A percentile compares a stretch with the other conserved stretches of the same genome.
Conservation (phyloP, 176 grass and related monocot species). For the Aegilops umbellulata region DNA sequence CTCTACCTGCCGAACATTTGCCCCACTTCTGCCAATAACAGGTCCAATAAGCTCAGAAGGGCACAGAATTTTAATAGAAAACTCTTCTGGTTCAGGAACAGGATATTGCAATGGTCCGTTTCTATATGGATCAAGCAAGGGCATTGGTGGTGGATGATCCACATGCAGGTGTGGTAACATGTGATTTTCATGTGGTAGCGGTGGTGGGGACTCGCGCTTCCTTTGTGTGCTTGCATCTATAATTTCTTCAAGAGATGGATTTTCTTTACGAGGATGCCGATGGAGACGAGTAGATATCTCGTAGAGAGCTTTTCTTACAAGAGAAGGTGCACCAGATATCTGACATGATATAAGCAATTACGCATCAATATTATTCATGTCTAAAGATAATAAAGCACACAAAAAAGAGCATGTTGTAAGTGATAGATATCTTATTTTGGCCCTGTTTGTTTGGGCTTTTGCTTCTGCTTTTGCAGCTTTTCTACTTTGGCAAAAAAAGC, state of each 20-base stretch:
- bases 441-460: too few species aligned
- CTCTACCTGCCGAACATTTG: slow-evolving; percentile 75
- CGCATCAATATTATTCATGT: slow-evolving; percentile 14
- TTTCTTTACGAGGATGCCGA: slow-evolving; percentile 86
- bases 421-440: neutral
- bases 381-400: slow-evolving; percentile 16
- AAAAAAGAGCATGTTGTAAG: slow-evolving; percentile 15
- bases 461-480: too few species aligned
- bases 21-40: slow-evolving; percentile 86
- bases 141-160: slow-evolving; percentile 43
- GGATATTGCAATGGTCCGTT: slow-evolving; percentile 51
- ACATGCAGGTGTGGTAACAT: slow-evolving; percentile 45
- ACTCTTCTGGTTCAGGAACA: slow-evolving; percentile 64
- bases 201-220: slow-evolving; percentile 38
- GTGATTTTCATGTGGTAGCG: slow-evolving; percentile 46
- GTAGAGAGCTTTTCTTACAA: slow-evolving; percentile 89
- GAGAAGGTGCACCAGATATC: slow-evolving; percentile 78
- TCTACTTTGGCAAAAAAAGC: too few species aligned
- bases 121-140: slow-evolving; percentile 65
- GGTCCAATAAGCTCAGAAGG: slow-evolving; percentile 76
- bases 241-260: slow-evolving; percentile 83
- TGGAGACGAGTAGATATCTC: slow-evolving; percentile 89
- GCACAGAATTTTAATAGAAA: slow-evolving; percentile 75
- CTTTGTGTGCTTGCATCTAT: slow-evolving; percentile 86
- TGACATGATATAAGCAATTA: slow-evolving; percentile 36